Percentiles rank a stretch among this genome's conserved stretches.
Conservation (phyloP, 306 rosid genomes). For the Hippophae tibetana region DNA sequence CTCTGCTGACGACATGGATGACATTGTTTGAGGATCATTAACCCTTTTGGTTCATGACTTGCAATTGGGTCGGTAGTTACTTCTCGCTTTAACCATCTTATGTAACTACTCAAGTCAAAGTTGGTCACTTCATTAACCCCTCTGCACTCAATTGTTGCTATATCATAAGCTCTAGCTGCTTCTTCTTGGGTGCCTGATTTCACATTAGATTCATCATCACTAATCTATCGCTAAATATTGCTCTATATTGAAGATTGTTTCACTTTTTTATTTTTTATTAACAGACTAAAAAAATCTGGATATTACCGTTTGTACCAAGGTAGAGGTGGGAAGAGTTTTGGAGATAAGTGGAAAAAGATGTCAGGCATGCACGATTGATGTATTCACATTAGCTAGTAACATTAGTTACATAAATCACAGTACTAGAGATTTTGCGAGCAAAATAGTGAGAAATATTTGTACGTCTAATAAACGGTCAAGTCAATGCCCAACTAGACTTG, state of each 20-base stretch:
- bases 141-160: conserved; percentile 85
- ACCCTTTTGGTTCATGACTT: conserved; percentile 19
- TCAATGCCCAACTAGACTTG: too few relatives aligned
- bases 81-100: conserved; percentile 68
- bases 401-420: too few relatives aligned
- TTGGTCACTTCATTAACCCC: conserved; percentile 85
- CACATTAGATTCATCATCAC: neutral
- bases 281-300: neutral
- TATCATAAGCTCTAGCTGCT: conserved; percentile 85
- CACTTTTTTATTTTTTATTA: too few relatives aligned
- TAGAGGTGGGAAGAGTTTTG: conserved; percentile 30
- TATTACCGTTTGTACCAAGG: conserved; percentile 81
- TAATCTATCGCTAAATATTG: neutral
- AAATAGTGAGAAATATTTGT: too few relatives aligned
- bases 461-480: too few relatives aligned
- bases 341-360: too few relatives aligned
- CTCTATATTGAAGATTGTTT: too few relatives aligned
- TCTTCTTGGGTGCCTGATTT: conserved; percentile 73
- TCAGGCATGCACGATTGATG: too few relatives aligned
- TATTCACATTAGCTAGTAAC: too few relatives aligned
- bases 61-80: conserved; percentile 9
- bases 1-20: conserved; percentile 20
- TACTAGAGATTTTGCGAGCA: too few relatives aligned
- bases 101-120: conserved; percentile 69
- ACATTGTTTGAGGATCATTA: conserved; percentile 17